Evolutionary conservation across 139 green algal species (phyloP), one percentile per base, ranked within the genome.

Genomic region (Choricystis sp.): DNA sequence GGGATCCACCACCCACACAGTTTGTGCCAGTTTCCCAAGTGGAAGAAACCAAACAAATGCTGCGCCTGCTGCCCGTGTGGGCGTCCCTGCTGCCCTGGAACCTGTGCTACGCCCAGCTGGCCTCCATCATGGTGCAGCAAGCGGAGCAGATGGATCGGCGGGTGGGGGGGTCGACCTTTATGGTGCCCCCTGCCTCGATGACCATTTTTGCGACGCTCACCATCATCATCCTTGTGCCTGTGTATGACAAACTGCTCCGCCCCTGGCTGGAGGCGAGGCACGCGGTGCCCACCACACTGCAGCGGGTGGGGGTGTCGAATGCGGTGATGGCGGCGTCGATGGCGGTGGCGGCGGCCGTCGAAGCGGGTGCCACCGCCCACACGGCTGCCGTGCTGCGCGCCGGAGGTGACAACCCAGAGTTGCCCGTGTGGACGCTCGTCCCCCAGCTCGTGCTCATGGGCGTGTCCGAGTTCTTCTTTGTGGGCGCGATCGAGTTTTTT

Each of bases 21-120:
- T 52, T 52, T 52, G 40, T 52, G 9, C 16, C 40, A 9, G 40
- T 52, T 16, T 21, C 40, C 40, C 40, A 52, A 52, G 86, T 95
- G 60, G 85, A 95, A 72, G 89, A 96, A 78, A 88, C 95, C 23
- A 90, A 91, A 75, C 72, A 92, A 67, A 86, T 97, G 66, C 67
- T 94, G 70, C 79, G 90, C 55, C 78, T 96, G 74, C 74, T 95
- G 66, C 89, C 89, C 48, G 72, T 97, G 19, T 95, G 95, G 72
- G 76, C 83, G 66, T 91, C 81, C 24, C 82, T 91, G 57, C 49
- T 92, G n/a, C 95, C 90, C 79, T 96, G 88, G 86, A 93, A 83
- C 31, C 83, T 96, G 62, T 96, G 95, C 76, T 52, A 52, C 40
- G 40, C 40, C 40, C 40, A 52, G 40, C 95, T 96, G 89, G 75